Percentiles rank a stretch among this genome's conserved stretches.
Evolutionary conservation across 371 early-diverging fungal species (phyloP).

Genomic region (Haplosporangium sp.): DNA sequence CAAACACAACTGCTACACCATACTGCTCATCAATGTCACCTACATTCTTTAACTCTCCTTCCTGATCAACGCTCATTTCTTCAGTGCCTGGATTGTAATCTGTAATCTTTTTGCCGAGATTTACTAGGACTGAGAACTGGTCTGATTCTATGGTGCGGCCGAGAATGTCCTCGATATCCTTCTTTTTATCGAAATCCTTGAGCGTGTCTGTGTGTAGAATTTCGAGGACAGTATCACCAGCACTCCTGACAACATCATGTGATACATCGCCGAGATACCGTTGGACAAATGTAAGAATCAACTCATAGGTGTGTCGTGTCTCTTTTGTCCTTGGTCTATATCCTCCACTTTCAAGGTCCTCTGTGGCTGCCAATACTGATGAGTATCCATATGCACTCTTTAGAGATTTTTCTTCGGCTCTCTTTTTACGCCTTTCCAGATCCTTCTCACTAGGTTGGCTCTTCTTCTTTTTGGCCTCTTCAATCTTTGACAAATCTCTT

Average conservation of each 20-base stretch:
- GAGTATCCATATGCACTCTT: conserved; percentile 82
- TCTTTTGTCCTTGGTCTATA: conserved; percentile 95
- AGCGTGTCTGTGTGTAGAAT: conserved; percentile 86
- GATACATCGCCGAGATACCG: conserved; percentile 89
- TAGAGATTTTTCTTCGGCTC: conserved; percentile 69
- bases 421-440: conserved; percentile 61
- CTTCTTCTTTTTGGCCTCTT: conserved; percentile 77
- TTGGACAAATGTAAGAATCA: conserved; percentile 86
- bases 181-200: conserved; percentile 92
- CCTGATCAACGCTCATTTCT: conserved; percentile 57
- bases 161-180: conserved; percentile 81
- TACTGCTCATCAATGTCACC: conserved; percentile 80
- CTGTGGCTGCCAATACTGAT: conserved; percentile 91
- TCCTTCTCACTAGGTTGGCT: conserved; percentile 65
- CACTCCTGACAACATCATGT: conserved; percentile 90
- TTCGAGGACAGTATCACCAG: conserved; percentile 87
- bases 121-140: conserved; percentile 88
- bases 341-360: conserved; percentile 86
- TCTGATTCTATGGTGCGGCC: conserved; percentile 72
- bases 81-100: conserved; percentile 75
- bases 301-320: conserved; percentile 92
- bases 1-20: conserved; percentile 84
- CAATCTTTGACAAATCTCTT: conserved; percentile 73
- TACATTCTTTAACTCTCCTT: conserved; percentile 56
- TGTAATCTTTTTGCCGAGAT: conserved; percentile 93